These are phyloP conservation scores for Ophiosphaerella korrae DNA, from an alignment of 2,329 filamentous ascomycete genomes.

Conservation along the genomic window DNA sequence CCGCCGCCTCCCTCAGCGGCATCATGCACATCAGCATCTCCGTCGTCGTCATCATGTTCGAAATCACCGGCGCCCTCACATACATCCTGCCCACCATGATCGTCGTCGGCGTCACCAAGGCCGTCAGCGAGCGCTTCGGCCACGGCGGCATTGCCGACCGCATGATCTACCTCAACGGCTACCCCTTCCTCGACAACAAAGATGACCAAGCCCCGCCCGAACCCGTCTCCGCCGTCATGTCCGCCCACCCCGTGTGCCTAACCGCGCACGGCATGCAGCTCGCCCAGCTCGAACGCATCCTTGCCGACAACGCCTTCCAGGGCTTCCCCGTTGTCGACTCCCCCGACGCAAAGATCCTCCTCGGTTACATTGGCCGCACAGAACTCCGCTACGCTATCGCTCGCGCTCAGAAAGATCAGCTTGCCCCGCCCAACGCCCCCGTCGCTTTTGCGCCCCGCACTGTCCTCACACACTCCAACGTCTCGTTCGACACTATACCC, in stretches of 20 bases:
- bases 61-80: constrained; percentile 93
- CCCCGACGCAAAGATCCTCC: constrained; percentile 68
- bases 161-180: constrained; percentile 99
- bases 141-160: constrained; percentile 96
- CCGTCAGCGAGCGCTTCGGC: constrained; percentile 87
- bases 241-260: constrained; percentile 72
- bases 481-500: constrained; percentile 65
- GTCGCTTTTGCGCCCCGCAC: constrained; percentile 1
- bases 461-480: constrained; percentile 10
- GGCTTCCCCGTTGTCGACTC: constrained; percentile 92
- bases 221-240: constrained; percentile 90
- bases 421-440: constrained; percentile 71
- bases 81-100: constrained; percentile 99
- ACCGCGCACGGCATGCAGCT: constrained; percentile 76
- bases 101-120: constrained; percentile 95
- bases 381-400: constrained; percentile 85
- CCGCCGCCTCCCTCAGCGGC: constrained; percentile 86
- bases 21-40: constrained; percentile 99
- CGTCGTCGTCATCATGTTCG: constrained; percentile 99
- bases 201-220: constrained; percentile 97
- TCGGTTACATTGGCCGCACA: constrained; percentile 91
- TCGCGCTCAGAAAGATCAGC: constrained; percentile 67
- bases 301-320: constrained; percentile 81
- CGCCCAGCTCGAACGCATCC: constrained; percentile 74
- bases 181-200: constrained; percentile 95